Conservation (phyloP, 129 eudicot species). For the Helichrysum umbraculigerum region DNA sequence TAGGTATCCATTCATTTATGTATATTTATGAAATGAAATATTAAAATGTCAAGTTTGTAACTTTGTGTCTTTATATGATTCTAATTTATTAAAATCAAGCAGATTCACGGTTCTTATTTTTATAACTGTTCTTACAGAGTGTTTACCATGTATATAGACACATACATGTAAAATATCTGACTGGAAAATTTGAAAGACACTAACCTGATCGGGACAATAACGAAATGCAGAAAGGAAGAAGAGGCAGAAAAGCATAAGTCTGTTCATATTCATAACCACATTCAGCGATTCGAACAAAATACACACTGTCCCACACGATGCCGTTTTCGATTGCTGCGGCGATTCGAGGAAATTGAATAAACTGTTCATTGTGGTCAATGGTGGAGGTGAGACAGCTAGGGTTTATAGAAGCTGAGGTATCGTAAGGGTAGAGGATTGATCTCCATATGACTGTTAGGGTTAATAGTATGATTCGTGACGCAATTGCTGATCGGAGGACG, state of each 20-base stretch:
- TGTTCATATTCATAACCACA: constrained; percentile 97
- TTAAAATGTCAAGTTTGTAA: too few species aligned
- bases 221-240: constrained; percentile 60
- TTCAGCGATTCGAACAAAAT: constrained; percentile 65
- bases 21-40: too few species aligned
- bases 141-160: too few species aligned
- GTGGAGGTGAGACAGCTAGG: constrained; percentile 51
- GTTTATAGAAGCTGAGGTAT: constrained; percentile 80
- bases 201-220: constrained; percentile 53
- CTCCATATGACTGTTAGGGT: constrained; percentile 61
- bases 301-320: constrained; percentile 91
- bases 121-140: too few species aligned
- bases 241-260: constrained; percentile 80
- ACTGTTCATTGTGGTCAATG: constrained; percentile 1
- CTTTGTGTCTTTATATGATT: too few species aligned
- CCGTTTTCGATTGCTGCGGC: constrained; percentile 57
- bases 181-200: constrained; percentile 3
- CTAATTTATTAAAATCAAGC: too few species aligned
- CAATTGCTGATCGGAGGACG: constrained; percentile 37
- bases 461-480: constrained; percentile 53
- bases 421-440: constrained; percentile 68
- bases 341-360: constrained; percentile 46
- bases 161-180: neutral
- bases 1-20: too few species aligned
- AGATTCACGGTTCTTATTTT: too few species aligned